Conservation (phyloP, 1,139 yeast species). For the Suhomyces yuchorum region DNA sequence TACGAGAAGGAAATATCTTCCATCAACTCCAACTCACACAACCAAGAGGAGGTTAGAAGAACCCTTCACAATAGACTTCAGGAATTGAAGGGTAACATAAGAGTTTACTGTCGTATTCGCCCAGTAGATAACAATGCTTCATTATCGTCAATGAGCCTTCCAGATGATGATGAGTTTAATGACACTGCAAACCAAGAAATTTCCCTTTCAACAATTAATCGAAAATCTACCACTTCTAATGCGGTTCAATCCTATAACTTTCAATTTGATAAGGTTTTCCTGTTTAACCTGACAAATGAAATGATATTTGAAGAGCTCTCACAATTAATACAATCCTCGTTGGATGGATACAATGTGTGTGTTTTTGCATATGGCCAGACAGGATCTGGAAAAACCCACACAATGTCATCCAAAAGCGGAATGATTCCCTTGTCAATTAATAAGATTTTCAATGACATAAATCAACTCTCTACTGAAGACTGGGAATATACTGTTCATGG, state of each 20-base stretch:
- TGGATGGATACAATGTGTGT: constrained; percentile 91
- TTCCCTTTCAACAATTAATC: constrained; percentile 30
- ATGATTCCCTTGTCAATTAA: constrained; percentile 78
- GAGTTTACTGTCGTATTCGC: constrained; percentile 86
- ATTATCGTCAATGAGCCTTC: constrained; percentile 44
- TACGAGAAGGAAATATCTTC: constrained; percentile 17
- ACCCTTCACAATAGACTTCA: constrained; percentile 73
- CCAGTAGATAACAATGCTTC: constrained; percentile 46
- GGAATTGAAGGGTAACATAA: constrained; percentile 86
- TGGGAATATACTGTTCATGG: constrained; percentile 72
- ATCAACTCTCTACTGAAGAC: constrained; percentile 51
- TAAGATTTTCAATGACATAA: constrained; percentile 68
- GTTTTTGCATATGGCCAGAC: constrained; percentile 98
- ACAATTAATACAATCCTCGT: constrained; percentile 82
- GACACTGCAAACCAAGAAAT: constrained; percentile 54
- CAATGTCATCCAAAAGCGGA: constrained; percentile 83
- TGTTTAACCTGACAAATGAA: constrained; percentile 51
- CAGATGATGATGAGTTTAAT: constrained; percentile 51
- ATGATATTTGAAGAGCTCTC: constrained; percentile 82
- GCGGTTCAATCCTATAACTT: constrained; percentile 42
- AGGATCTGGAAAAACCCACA: constrained; percentile 92
- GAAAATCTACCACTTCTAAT: constrained; percentile 13
- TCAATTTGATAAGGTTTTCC: constrained; percentile 79
- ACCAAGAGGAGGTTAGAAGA: constrained; percentile 50
- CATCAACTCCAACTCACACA: constrained; percentile 27